Evolutionary conservation across 139 green algal genomes (phyloP), one percentile per base, ranked within the genome.

Genomic region (Dunaliella primolecta): DNA sequence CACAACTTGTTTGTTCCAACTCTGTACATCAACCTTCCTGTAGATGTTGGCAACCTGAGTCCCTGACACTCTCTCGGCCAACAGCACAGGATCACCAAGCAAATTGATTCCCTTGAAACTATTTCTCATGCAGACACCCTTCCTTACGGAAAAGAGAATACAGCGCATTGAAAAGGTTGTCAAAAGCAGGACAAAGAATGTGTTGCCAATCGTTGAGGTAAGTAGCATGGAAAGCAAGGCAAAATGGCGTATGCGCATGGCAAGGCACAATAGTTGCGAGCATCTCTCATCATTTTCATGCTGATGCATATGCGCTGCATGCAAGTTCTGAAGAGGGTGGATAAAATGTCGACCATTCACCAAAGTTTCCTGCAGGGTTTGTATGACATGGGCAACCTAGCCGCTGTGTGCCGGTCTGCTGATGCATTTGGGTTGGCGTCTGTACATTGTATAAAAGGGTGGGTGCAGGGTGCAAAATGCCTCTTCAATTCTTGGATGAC

Each of bases 301-400:
- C n/a, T n/a, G n/a, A n/a, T n/a, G n/a, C n/a, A n/a, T n/a, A n/a
- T n/a, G n/a, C n/a, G n/a, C n/a, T n/a, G n/a, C n/a, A n/a, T n/a
- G n/a, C n/a, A n/a, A n/a, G n/a, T n/a, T n/a, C n/a, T n/a, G n/a
- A n/a, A n/a, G n/a, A n/a, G n/a, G n/a, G n/a, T n/a, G n/a, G n/a
- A n/a, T n/a, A n/a, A n/a, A n/a, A n/a, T n/a, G n/a, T n/a, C n/a
- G n/a, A n/a, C n/a, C n/a, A n/a, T n/a, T n/a, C n/a, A n/a, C n/a
- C n/a, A n/a, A n/a, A n/a, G n/a, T n/a, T n/a, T n/a, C n/a, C n/a
- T 64, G 46, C 15, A 64, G 46, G 82, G 88, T 0, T n/a, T 91
- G 29, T 94, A 96, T 82, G 93, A 97, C 86, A 90, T 94, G 89
- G 94, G 94, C 25, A 97, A 97, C 86, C 75, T 97, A 24, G 91